Evolutionary conservation across 805 yeast species (phyloP).

Genomic region (Dipodascopsis uninucleata): DNA sequence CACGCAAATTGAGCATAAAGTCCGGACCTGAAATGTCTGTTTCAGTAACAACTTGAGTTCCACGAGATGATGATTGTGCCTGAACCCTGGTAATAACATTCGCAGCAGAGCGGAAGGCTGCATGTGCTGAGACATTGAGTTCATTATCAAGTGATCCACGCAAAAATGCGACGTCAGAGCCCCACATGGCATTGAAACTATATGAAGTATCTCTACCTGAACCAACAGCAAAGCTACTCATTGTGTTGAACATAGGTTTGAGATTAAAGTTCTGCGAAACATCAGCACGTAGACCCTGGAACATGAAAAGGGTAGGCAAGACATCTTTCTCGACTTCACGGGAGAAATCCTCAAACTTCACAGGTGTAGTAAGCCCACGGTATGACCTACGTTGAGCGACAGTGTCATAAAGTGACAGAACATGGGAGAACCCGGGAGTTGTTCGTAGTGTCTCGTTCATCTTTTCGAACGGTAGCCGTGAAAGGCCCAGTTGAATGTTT

Average conservation of each 20-base stretch:
- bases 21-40: slow-evolving; percentile 92
- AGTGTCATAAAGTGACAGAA: slow-evolving; percentile 69
- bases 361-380: slow-evolving; percentile 83
- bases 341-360: slow-evolving; percentile 87
- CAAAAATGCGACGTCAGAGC: slow-evolving; percentile 75
- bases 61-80: slow-evolving; percentile 25
- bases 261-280: slow-evolving; percentile 84
- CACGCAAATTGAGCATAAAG: slow-evolving; percentile 81
- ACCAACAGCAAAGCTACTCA: slow-evolving; percentile 89
- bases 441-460: slow-evolving; percentile 35
- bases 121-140: slow-evolving; percentile 27
- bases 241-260: slow-evolving; percentile 94
- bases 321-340: slow-evolving; percentile 94
- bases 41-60: slow-evolving; percentile 80
- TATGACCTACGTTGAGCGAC: slow-evolving; percentile 75
- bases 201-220: slow-evolving; percentile 77
- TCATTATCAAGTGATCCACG: slow-evolving; percentile 94
- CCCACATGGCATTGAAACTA: slow-evolving; percentile 85
- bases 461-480: too few relatives aligned
- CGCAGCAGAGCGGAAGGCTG: slow-evolving; percentile 15
- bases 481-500: too few relatives aligned
- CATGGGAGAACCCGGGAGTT: slow-evolving; percentile 76
- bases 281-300: slow-evolving; percentile 95
- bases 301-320: slow-evolving; percentile 80
- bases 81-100: slow-evolving; percentile 13